phyloP scores from a whole-genome alignment of 306 rosid genomes.

The Begonia loranthoides region DNA sequence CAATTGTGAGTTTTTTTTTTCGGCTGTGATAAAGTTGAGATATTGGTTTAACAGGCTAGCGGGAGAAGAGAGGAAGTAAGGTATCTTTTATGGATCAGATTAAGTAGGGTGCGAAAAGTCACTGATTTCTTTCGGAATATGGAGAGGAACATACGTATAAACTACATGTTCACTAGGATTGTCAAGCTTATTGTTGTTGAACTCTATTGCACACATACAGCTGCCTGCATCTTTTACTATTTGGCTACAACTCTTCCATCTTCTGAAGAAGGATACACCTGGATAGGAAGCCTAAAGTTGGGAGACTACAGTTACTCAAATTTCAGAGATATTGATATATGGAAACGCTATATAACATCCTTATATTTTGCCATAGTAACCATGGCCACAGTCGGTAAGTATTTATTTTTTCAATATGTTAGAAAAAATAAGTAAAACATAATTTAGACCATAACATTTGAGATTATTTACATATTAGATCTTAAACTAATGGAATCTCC shows the following conservation, averaged over 20 bases:
- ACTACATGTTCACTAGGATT: constrained; percentile 66
- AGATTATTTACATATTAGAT: too few relatives aligned
- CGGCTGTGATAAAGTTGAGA: not conserved
- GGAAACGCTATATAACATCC: constrained; percentile 82
- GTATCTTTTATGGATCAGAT: constrained; percentile 79
- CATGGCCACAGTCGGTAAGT: constrained; percentile 93
- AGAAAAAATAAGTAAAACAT: too few relatives aligned
- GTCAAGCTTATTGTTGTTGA: constrained; percentile 81
- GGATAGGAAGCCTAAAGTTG: constrained; percentile 88
- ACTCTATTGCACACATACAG: constrained; percentile 94
- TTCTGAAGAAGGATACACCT: constrained; percentile 78
- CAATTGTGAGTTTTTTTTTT: too few relatives aligned
- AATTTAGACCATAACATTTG: too few relatives aligned
- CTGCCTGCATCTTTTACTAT: constrained; percentile 94
- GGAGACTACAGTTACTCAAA: constrained; percentile 66
- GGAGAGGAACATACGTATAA: constrained; percentile 89
- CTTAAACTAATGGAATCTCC: too few relatives aligned
- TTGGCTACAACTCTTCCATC: constrained; percentile 87
- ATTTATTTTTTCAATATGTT: not conserved
- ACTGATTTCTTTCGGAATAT: constrained; percentile 31
- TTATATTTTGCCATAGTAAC: constrained; percentile 89
- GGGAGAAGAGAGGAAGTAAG: constrained; percentile 71
- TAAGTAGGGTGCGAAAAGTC: constrained; percentile 62
- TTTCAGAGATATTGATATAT: constrained; percentile 82
- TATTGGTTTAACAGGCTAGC: constrained; percentile 38